Evolutionary conservation across 352 stramenopile species (phyloP), one percentile per base, ranked within the genome.

Genomic region (Globisporangium radiosum): DNA sequence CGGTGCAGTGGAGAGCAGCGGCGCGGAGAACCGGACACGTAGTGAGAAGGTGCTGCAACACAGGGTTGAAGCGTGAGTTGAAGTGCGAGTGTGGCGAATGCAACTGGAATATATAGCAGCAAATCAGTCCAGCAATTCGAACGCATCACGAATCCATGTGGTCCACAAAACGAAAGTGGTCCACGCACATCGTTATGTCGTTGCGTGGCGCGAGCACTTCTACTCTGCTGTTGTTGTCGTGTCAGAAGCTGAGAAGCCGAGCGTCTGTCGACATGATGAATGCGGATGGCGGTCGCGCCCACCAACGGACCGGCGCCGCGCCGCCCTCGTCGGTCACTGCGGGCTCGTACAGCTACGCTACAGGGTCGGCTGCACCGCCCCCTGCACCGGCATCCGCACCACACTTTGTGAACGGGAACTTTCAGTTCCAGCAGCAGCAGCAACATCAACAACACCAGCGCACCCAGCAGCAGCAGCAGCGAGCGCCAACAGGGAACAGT

Each of bases 351-450:
- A 40, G n/a, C 13, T 55, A 58, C 51, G 42, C 50, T 5, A 43
- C 36, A 11, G 49, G 44, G 5, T 19, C 9, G 5, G 47, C 38
- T 15, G 48, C 14, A 5, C 47, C 47, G 17, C 51, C 57, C 40
- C 52, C 59, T 8, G 45, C 59, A 7, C 59, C 59, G 17, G 52
- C 59, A 19, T 59, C 59, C 1, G 59, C 38, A 6, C 52, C 59
- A 45, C 52, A 64, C 42, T 64, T 64, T 48, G 59, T 64, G 10
- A 59, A 64, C 40, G 59, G 59, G 15, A 64, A 64, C 52, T 64
- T 59, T 44, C 52, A 59, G 38, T 64, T 64, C 37, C 51, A 58
- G 44, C 57, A 63, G 1, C 50, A 57, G 6, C 57, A 62, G 14
- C 52, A 60, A 6, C 59, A 65, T 7, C 54, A 60, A 9, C 45